A percentile compares a stretch with the other conserved stretches of the same genome.
phyloP scores from a whole-genome alignment of 768 basidiomycete genomes.

The Russula earlei region DNA sequence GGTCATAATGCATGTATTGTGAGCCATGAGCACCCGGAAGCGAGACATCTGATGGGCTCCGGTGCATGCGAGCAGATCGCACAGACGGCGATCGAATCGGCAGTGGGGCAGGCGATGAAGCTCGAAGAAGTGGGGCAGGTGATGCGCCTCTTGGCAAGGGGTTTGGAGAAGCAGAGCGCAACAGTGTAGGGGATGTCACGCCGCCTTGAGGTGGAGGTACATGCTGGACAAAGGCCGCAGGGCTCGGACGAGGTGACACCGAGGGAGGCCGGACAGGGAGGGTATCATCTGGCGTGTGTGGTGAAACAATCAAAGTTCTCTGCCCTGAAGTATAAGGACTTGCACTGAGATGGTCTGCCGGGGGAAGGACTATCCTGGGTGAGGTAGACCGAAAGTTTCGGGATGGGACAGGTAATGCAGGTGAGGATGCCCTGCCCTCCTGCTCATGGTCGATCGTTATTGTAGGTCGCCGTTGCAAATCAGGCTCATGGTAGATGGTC shows the following conservation, averaged over 20 bases:
- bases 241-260: conserved; percentile 11
- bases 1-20: conserved; percentile 16
- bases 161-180: conserved; percentile 6
- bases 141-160: conserved; percentile 10
- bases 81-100: conserved; percentile 15
- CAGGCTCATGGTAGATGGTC: conserved; percentile 11
- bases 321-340: not conserved
- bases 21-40: conserved; percentile 16
- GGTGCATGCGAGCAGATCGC: not conserved
- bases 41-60: conserved; percentile 8
- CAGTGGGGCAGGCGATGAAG: conserved; percentile 8
- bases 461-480: conserved; percentile 2
- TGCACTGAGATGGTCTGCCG: not conserved
- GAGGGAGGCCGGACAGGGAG: conserved; percentile 11
- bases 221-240: not conserved
- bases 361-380: not conserved
- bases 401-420: conserved; percentile 4
- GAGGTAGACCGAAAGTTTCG: not conserved
- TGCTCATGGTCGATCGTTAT: not conserved
- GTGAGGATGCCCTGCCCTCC: not conserved
- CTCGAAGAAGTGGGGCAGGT: conserved; percentile 12
- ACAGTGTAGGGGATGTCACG: not conserved
- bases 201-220: not conserved
- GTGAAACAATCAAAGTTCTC: not conserved
- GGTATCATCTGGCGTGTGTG: not conserved